Conservation (phyloP, 352 stramenopile species). For the Pythium vanterpoolii region DNA sequence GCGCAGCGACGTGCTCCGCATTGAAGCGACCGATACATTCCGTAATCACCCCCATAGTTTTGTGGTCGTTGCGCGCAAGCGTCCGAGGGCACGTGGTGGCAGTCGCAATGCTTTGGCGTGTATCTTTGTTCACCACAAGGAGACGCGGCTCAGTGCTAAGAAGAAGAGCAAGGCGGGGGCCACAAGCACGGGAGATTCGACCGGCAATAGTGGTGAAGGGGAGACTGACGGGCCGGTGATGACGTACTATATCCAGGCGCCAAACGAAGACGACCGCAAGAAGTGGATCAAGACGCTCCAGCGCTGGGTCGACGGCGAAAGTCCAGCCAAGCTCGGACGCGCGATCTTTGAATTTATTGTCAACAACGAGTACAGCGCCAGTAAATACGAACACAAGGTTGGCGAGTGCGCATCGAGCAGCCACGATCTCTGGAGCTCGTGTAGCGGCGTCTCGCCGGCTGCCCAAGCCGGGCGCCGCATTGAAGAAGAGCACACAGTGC, state of each 20-base stretch:
- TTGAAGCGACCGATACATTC: slow-evolving; percentile 55
- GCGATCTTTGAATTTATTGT: slow-evolving; percentile 72
- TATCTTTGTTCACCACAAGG: slow-evolving; percentile 54
- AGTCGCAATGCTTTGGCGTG: slow-evolving; percentile 31
- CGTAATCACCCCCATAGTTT: slow-evolving; percentile 67
- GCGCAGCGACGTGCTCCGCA: slow-evolving; percentile 51
- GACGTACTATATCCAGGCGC: slow-evolving; percentile 69
- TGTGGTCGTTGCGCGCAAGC: slow-evolving; percentile 56
- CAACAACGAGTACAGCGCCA: slow-evolving; percentile 66
- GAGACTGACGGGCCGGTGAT: slow-evolving; percentile 45
- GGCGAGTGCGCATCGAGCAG: slow-evolving; percentile 14
- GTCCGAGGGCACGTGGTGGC: slow-evolving; percentile 28
- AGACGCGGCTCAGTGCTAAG: slow-evolving; percentile 43
- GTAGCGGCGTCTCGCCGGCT: slow-evolving; percentile 33
- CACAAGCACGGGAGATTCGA: not conserved
- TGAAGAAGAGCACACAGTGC: slow-evolving; percentile 67
- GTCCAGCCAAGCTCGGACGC: slow-evolving; percentile 46
- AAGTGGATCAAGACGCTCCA: slow-evolving; percentile 71
- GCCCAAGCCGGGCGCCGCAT: slow-evolving; percentile 51
- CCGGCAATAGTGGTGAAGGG: not conserved
- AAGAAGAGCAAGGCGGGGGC: not conserved
- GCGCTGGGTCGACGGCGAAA: slow-evolving; percentile 68
- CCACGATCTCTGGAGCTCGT: slow-evolving; percentile 16
- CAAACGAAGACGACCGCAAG: slow-evolving; percentile 54
- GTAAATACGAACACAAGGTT: slow-evolving; percentile 62